phyloP scores from a whole-genome alignment of 495 filamentous ascomycete species.

The Talaromyces proteolyticus region DNA sequence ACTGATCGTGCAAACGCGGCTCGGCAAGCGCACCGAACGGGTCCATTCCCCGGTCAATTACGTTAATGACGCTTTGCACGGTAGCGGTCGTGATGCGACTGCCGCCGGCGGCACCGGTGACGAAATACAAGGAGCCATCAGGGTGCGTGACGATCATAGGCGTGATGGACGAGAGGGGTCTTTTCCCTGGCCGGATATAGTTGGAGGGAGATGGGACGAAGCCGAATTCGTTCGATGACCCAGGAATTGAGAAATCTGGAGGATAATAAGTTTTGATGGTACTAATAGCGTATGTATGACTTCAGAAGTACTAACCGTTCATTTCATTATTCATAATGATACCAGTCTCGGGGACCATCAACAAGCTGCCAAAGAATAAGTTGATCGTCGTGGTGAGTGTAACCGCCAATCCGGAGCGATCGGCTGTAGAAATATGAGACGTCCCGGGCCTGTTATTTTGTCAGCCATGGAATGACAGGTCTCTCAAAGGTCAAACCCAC shows the following conservation, averaged over 20 bases:
- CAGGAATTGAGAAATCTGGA: conserved; percentile 69
- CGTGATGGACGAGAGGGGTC: conserved; percentile 74
- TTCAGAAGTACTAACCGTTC: conserved; percentile 53
- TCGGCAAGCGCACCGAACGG: conserved; percentile 54
- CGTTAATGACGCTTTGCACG: conserved; percentile 67
- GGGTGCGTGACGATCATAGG: conserved; percentile 67
- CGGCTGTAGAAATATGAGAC: conserved; percentile 66
- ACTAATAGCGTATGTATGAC: background rate
- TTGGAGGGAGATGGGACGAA: conserved; percentile 75
- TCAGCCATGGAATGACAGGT: background rate
- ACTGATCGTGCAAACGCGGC: conserved; percentile 78
- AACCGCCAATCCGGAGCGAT: conserved; percentile 62
- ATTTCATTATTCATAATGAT: conserved; percentile 94
- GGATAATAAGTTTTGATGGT: background rate
- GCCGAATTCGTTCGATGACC: conserved; percentile 69
- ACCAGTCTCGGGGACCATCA: conserved; percentile 77
- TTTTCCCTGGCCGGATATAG: conserved; percentile 74
- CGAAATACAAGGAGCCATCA: conserved; percentile 61
- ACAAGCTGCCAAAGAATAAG: conserved; percentile 68
- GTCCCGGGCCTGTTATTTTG: conserved; percentile 52
- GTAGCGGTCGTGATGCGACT: conserved; percentile 85
- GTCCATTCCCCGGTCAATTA: conserved; percentile 59
- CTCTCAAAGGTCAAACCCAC: conserved; percentile 19
- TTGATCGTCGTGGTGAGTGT: conserved; percentile 80
- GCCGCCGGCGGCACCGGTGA: conserved; percentile 76